phyloP scores from a whole-genome alignment of 306 rosid species.

The Lotus japonicus region DNA sequence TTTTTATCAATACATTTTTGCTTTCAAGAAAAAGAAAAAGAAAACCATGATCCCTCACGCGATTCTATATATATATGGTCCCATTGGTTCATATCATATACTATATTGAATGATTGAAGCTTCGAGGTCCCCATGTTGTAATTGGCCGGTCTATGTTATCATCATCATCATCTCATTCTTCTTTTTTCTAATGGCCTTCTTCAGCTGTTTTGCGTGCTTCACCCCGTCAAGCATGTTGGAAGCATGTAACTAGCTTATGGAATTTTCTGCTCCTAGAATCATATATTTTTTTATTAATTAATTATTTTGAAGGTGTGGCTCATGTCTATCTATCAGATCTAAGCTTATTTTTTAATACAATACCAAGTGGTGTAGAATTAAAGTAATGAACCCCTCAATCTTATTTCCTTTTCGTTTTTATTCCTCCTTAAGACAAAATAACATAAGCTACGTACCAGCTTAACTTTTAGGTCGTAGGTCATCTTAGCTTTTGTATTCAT shows the following conservation, averaged over 20 bases:
- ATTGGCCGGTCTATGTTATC: slow-evolving; percentile 7
- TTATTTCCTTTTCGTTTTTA: slow-evolving; percentile 6
- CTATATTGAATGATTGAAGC: slow-evolving; percentile 14
- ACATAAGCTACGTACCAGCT: slow-evolving; percentile 12
- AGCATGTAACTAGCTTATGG: slow-evolving; percentile 22
- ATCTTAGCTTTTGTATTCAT: slow-evolving; percentile 19
- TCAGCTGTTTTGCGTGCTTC: neutral
- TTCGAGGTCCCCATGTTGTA: slow-evolving; percentile 24
- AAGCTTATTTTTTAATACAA: neutral
- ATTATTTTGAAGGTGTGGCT: slow-evolving; percentile 13
- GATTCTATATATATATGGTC: slow-evolving; percentile 16
- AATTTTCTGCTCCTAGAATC: slow-evolving; percentile 36
- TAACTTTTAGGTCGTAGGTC: slow-evolving; percentile 32
- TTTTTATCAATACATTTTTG: too few species aligned
- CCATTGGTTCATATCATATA: slow-evolving; percentile 20
- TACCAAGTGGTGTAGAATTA: slow-evolving; percentile 29
- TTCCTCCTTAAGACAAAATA: slow-evolving; percentile 18
- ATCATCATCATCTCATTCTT: neutral
- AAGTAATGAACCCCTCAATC: slow-evolving; percentile 20
- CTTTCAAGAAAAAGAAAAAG: too few species aligned
- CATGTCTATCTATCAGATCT: slow-evolving; percentile 23
- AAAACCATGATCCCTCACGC: slow-evolving; percentile 4
- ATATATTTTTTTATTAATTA: neutral
- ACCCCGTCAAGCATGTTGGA: neutral
- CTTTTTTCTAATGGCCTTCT: neutral